Conservation (phyloP, 768 basidiomycete species). For the Leccinum ochraceum region DNA sequence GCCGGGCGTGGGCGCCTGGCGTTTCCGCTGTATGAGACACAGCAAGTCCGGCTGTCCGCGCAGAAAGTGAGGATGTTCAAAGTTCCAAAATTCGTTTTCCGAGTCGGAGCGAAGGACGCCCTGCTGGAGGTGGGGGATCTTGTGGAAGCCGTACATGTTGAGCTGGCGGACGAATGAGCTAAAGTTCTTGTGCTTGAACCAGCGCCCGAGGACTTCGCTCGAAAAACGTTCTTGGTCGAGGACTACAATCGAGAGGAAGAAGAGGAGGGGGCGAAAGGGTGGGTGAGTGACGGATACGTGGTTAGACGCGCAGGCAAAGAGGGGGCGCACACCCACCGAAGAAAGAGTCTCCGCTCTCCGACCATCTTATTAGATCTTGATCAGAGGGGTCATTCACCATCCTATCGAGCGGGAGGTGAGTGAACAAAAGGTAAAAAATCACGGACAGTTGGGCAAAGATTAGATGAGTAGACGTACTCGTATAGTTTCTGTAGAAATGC, state of each 20-base stretch:
- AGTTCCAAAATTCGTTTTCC: constrained; percentile 87
- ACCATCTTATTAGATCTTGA: constrained; percentile 88
- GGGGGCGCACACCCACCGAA: constrained; percentile 73
- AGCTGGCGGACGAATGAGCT: constrained; percentile 93
- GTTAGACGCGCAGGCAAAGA: background rate
- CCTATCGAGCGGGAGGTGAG: constrained; percentile 41
- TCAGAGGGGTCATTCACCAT: constrained; percentile 90
- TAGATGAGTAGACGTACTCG: constrained; percentile 37
- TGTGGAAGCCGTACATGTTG: constrained; percentile 97
- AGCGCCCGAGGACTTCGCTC: constrained; percentile 83
- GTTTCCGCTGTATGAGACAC: constrained; percentile 86
- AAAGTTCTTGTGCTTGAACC: constrained; percentile 99
- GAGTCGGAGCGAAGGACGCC: constrained; percentile 85
- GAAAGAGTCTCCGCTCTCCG: constrained; percentile 88
- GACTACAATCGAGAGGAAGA: constrained; percentile 48
- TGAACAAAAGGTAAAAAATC: constrained; percentile 13
- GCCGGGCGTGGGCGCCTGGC: constrained; percentile 38
- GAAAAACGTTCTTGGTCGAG: constrained; percentile 91
- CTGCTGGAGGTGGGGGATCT: constrained; percentile 95
- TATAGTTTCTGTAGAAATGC: constrained; percentile 93
- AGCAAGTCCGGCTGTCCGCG: constrained; percentile 88
- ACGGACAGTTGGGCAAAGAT: constrained; percentile 11
- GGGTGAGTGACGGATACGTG: constrained; percentile 1
- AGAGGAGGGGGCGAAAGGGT: background rate
- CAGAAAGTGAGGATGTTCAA: constrained; percentile 86